Evolutionary conservation across 1,139 yeast genomes (phyloP), one percentile per base, ranked within the genome.

Genomic region (Pichia sp.): DNA sequence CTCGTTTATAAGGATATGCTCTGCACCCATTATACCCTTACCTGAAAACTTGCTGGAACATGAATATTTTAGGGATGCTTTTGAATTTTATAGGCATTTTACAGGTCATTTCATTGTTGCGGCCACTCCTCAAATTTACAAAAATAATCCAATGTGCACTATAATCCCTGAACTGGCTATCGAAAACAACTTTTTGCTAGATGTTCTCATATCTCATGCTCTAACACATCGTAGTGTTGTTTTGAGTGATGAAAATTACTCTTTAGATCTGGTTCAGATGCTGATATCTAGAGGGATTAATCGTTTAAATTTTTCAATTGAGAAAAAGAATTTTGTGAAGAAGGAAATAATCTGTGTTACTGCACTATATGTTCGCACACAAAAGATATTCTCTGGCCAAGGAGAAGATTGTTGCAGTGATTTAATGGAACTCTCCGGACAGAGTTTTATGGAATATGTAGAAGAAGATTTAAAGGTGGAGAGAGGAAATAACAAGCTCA

Each of bases 81-180:
- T 41, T 34, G 35, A 43, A 4, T 45, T 45, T 21, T 45, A 21
- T 22, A 35, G 21, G 11, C 45, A 45, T 33, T 45, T 45, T 17
- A 43, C 48, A 14, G 34, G 45, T 10, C 43, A 41, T 36, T 43
- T 36, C 11, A 26, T 45, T 41, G 48, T 45, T 24, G 39, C 41
- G 14, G 39, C 47, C 17, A 31, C 23, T 6, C 48, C 48, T 5
- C 35, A 41, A 21, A 19, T 43, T 6, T 45, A 43, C 21, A n/a
- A 28, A 24, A 15, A 35, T 3, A 45, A 45, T 32, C 47, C 48
- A n/a, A 21, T 45, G 19, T 34, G 36, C 6, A 42, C 25, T 5
- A 10, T 43, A 9, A 21, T 45, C 14, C 47, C 48, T 10, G 15
- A 39, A 34, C 35, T 22, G 30, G 48, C 48, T 2, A 34, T 11